These are phyloP conservation scores for Tagetes patula DNA, from an alignment of 129 eudicot genomes.

Conservation along the genomic window DNA sequence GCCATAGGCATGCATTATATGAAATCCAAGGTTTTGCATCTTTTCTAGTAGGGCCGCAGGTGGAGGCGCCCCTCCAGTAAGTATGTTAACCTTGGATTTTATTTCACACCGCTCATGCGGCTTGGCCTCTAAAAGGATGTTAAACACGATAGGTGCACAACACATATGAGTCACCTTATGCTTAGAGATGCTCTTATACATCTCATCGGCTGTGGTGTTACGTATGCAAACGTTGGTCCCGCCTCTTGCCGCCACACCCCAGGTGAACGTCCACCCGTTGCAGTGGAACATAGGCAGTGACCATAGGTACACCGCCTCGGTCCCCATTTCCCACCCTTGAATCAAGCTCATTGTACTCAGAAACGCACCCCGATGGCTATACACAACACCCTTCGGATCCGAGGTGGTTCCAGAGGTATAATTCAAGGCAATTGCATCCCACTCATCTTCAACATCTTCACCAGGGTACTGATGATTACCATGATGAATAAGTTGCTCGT, in stretches of 20 bases:
- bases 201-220: slow-evolving; percentile 41
- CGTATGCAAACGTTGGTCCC: slow-evolving; percentile 74
- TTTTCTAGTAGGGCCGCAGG: slow-evolving; percentile 50
- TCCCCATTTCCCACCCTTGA: slow-evolving; percentile 56
- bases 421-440: slow-evolving; percentile 58
- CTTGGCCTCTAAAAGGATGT: slow-evolving; percentile 50
- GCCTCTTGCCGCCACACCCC: slow-evolving; percentile 73
- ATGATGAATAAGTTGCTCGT: slow-evolving; percentile 47
- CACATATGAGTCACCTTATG: slow-evolving; percentile 76
- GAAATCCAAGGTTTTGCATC: slow-evolving; percentile 50
- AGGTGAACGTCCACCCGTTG: slow-evolving; percentile 75
- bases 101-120: slow-evolving; percentile 44
- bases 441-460: slow-evolving; percentile 50
- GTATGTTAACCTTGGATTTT: slow-evolving; percentile 32
- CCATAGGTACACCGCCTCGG: slow-evolving; percentile 67
- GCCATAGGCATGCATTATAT: slow-evolving; percentile 59
- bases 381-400: slow-evolving; percentile 62
- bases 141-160: slow-evolving; percentile 61
- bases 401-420: slow-evolving; percentile 77
- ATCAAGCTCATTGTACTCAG: slow-evolving; percentile 52
- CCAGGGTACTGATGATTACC: slow-evolving; percentile 47
- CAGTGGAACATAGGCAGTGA: slow-evolving; percentile 73
- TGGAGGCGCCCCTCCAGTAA: slow-evolving; percentile 62
- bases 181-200: slow-evolving; percentile 38
- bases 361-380: slow-evolving; percentile 70